Conservation (phyloP, 768 basidiomycete species). For the Suillus clintonianus region DNA sequence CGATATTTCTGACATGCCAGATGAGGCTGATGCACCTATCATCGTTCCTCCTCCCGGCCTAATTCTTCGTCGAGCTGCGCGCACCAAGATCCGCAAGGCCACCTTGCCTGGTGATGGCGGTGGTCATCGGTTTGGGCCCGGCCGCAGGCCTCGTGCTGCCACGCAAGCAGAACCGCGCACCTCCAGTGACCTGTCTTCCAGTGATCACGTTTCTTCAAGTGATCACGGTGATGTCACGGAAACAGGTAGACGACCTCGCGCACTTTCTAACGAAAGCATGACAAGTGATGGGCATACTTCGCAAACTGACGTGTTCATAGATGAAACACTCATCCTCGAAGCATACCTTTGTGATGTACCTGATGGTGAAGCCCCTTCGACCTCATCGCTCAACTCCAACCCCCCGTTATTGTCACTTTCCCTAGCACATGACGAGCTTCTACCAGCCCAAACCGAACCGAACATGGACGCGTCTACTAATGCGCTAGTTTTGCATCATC, state of each 20-base stretch:
- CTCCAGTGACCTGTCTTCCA: conserved; percentile 70
- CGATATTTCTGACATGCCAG: conserved; percentile 64
- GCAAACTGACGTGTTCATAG: conserved; percentile 76
- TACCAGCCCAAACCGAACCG: conserved; percentile 15
- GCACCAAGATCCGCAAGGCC: conserved; percentile 94
- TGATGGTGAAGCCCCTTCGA: conserved; percentile 33
- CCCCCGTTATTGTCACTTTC: conserved; percentile 26
- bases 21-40: conserved; percentile 89
- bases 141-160: conserved; percentile 28
- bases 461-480: conserved; percentile 38
- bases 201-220: conserved; percentile 38
- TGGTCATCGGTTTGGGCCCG: conserved; percentile 77
- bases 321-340: conserved; percentile 83
- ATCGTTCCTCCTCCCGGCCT: conserved; percentile 82
- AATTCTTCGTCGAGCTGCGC: conserved; percentile 87
- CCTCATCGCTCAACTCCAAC: conserved; percentile 18
- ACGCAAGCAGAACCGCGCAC: conserved; percentile 48
- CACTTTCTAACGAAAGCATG: conserved; percentile 39
- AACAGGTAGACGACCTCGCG: conserved; percentile 33
- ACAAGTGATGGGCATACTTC: conserved; percentile 43
- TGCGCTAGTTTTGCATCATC: conserved; percentile 57
- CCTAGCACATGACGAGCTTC: conserved; percentile 17
- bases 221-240: conserved; percentile 60
- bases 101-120: conserved; percentile 73
- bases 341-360: conserved; percentile 70